phyloP scores from a whole-genome alignment of 805 yeast species.

The Yarrowia sp. region DNA sequence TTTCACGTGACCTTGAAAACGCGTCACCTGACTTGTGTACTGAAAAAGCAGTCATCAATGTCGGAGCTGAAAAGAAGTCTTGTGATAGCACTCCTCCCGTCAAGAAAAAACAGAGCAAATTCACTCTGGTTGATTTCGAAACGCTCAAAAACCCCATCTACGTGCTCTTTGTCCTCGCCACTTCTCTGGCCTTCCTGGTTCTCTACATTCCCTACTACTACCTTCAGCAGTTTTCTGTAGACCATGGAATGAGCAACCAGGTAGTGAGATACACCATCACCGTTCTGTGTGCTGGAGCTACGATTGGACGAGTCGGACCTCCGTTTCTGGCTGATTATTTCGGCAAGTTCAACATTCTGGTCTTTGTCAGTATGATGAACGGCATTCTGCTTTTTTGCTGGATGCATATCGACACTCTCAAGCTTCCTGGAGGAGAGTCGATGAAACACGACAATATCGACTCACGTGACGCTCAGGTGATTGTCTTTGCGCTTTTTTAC shows the following conservation, averaged over 20 bases:
- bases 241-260: neutral
- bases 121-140: conserved; percentile 3
- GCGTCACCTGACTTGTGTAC: neutral
- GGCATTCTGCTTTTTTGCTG: conserved; percentile 39
- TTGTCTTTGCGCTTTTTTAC: conserved; percentile 34
- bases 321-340: conserved; percentile 48
- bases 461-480: conserved; percentile 30
- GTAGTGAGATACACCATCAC: conserved; percentile 34
- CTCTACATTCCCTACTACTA: conserved; percentile 27
- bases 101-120: neutral
- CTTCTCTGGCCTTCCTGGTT: conserved; percentile 5
- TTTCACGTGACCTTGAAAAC: too few species aligned
- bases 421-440: neutral
- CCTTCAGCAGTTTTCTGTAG: conserved; percentile 23
- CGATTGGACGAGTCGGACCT: conserved; percentile 49
- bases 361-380: conserved; percentile 37
- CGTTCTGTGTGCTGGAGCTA: conserved; percentile 37
- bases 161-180: conserved; percentile 43
- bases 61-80: neutral
- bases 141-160: conserved; percentile 26
- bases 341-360: conserved; percentile 47
- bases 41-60: neutral
- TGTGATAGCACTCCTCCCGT: neutral
- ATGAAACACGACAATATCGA: neutral
- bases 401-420: conserved; percentile 32